Conservation (phyloP, 352 stramenopile species). For the Globisporangium carolinianum region DNA sequence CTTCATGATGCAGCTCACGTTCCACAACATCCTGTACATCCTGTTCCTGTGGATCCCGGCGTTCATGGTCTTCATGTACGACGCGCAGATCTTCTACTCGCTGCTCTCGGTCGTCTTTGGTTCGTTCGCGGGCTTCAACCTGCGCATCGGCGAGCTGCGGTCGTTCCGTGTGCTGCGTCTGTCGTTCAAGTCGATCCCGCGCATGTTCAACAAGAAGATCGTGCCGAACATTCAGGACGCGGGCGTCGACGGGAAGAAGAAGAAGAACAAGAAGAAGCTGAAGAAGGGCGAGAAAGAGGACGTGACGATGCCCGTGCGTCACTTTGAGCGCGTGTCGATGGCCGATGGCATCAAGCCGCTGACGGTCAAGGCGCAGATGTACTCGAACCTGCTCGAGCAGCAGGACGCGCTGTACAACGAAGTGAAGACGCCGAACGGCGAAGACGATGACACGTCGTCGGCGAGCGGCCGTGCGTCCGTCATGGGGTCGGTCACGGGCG, state of each 20-base stretch:
- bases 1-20: slow-evolving; percentile 77
- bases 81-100: slow-evolving; percentile 84
- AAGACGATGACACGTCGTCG: slow-evolving; percentile 48
- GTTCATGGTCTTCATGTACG: slow-evolving; percentile 84
- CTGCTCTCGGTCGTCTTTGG: slow-evolving; percentile 72
- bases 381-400: slow-evolving; percentile 66
- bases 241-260: slow-evolving; percentile 44
- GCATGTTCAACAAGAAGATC: slow-evolving; percentile 87
- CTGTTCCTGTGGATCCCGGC: slow-evolving; percentile 77
- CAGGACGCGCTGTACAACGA: slow-evolving; percentile 53
- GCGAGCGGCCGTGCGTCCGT: slow-evolving; percentile 37
- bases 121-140: slow-evolving; percentile 79
- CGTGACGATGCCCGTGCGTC: slow-evolving; percentile 50
- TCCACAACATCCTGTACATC: slow-evolving; percentile 85
- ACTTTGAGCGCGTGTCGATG: slow-evolving; percentile 81
- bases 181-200: slow-evolving; percentile 82
- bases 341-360: slow-evolving; percentile 71
- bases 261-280: slow-evolving; percentile 71
- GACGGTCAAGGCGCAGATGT: slow-evolving; percentile 81
- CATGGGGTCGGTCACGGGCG: slow-evolving; percentile 63
- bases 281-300: slow-evolving; percentile 71
- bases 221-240: slow-evolving; percentile 78
- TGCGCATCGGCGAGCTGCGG: slow-evolving; percentile 77
- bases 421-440: slow-evolving; percentile 53
- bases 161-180: slow-evolving; percentile 80